A percentile compares a stretch with the other conserved stretches of the same genome.
Evolutionary conservation across 2,329 filamentous ascomycete species (phyloP).

Genomic region (Waltergamsia citrina): DNA sequence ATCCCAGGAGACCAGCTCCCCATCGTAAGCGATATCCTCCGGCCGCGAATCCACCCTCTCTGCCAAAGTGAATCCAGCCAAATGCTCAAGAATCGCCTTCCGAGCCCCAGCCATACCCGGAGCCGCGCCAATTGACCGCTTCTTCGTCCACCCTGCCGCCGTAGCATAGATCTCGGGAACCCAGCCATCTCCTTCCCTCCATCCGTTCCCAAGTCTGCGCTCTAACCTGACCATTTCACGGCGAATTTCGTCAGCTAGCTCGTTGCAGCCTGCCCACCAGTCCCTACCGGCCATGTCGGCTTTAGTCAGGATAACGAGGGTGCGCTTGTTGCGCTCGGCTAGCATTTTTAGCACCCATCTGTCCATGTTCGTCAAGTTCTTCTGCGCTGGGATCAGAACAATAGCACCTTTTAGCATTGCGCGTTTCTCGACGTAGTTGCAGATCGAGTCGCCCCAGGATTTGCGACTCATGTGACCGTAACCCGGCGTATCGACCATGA

Average conservation of each 20-base stretch:
- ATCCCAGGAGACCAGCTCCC: conserved; percentile 27
- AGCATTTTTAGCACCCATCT: conserved; percentile 35
- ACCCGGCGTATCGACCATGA: conserved; percentile 42
- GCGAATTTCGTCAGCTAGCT: conserved; percentile 16
- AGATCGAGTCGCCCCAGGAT: conserved; percentile 43
- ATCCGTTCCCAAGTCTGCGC: conserved; percentile 12
- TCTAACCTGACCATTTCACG: conserved; percentile 17
- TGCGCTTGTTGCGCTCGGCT: conserved; percentile 31
- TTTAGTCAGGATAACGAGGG: conserved; percentile 45
- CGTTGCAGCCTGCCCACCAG: conserved; percentile 17
- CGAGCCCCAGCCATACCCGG: conserved; percentile 29
- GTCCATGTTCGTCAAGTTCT: conserved; percentile 39
- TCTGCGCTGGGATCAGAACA: conserved; percentile 42
- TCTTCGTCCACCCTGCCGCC: conserved; percentile 21
- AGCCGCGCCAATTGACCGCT: conserved; percentile 19
- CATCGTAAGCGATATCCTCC: conserved; percentile 23
- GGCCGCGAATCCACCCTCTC: conserved; percentile 21
- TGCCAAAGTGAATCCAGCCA: conserved; percentile 24
- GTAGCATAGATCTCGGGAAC: conserved; percentile 22
- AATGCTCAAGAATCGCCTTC: conserved; percentile 24
- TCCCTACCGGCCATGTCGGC: conserved; percentile 35
- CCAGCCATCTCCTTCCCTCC: conserved; percentile 17
- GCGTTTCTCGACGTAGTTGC: conserved; percentile 38
- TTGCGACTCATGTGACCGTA: conserved; percentile 36
- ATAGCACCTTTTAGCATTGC: conserved; percentile 40